Base-by-base conservation (phyloP, 2,329 filamentous ascomycete genomes). In the Botrytis elliptica region DNA sequence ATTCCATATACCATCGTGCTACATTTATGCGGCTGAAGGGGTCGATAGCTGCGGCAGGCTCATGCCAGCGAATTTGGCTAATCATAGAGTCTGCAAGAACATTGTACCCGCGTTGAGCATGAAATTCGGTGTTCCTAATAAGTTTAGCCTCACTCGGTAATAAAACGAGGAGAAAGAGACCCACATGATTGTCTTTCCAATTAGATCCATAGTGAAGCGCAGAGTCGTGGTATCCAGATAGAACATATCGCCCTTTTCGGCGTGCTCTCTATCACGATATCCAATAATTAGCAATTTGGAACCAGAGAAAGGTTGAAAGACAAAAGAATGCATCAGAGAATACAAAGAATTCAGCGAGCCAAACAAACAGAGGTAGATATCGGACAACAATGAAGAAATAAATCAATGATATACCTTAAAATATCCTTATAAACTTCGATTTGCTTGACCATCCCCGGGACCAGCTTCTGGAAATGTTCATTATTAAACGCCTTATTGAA, bases 401-500 rank as follows among this genome's bases (percentile, higher is more conserved):
- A 62, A 38, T 36, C 59, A 36, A 62, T 40, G 5, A n/a, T 40
- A 38, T 62, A 62, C 59, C 59, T 40, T 36, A 75, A 55, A 40
- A 74, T 74, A 29, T 74, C 65, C 38, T 66, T 72, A 63, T 73
- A 76, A 10, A 71, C 63, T 18, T 44, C 46, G 7, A 62, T 74
- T 33, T 75, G 64, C 40, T 75, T 70, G 3, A 74, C 67, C 38
- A 76, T 76, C n/a, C 57, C 63, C 6, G 74, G 70, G 5, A 75
- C 64, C 8, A 74, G 66, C 10, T 36, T 69, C 12, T 70, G 40
- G 36, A 74, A 63, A 62, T 76, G 68, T 14, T 72, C 72, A 22
- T 73, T 62, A 18, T 68, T 73, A 44, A 80, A 79, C 3, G 78
- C 77, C 18, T 75, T 76, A 46, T 74, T 76, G 29, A 79, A 80